These are phyloP conservation scores for Epithele typhae DNA, from an alignment of 768 basidiomycete genomes.

Conservation along the genomic window DNA sequence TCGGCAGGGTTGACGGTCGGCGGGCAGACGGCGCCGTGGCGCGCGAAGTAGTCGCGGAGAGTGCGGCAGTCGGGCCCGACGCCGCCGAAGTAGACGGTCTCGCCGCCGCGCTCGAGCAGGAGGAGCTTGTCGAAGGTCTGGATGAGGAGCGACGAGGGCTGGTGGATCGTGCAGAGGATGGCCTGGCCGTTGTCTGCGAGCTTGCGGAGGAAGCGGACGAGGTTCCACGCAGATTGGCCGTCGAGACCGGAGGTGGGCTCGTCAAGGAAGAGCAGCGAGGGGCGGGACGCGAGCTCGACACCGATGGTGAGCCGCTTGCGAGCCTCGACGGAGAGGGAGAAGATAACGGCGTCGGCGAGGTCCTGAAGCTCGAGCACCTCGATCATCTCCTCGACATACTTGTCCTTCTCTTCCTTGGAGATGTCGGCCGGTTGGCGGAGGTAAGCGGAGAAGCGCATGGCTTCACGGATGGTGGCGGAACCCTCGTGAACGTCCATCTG, in stretches of 20 bases:
- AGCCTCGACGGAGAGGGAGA: conserved; percentile 61
- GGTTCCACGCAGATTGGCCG: conserved; percentile 71
- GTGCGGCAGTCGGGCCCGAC: conserved; percentile 71
- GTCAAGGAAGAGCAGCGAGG: conserved; percentile 66
- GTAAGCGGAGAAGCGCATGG: conserved; percentile 81
- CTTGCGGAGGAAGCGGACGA: conserved; percentile 77
- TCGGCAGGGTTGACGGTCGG: conserved; percentile 70
- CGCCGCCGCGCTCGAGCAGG: conserved; percentile 71
- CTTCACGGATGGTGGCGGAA: conserved; percentile 79
- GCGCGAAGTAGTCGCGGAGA: conserved; percentile 72
- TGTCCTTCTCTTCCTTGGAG: conserved; percentile 68
- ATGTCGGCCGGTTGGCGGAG: conserved; percentile 72
- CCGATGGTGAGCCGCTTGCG: conserved; percentile 89
- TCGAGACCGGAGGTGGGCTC: conserved; percentile 57
- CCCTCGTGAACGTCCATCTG: conserved; percentile 87
- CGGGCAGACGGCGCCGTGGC: conserved; percentile 71
- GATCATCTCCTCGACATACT: conserved; percentile 79
- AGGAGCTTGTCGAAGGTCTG: conserved; percentile 78
- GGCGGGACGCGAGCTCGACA: conserved; percentile 87
- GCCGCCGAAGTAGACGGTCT: conserved; percentile 92
- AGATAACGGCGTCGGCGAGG: conserved; percentile 77
- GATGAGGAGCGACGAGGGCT: conserved; percentile 82
- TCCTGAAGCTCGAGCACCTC: conserved; percentile 82
- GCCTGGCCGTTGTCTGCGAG: conserved; percentile 84
- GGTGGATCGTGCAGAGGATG: conserved; percentile 88